phyloP scores from a whole-genome alignment of 768 basidiomycete genomes.

The Hydnomerulius pinastri region DNA sequence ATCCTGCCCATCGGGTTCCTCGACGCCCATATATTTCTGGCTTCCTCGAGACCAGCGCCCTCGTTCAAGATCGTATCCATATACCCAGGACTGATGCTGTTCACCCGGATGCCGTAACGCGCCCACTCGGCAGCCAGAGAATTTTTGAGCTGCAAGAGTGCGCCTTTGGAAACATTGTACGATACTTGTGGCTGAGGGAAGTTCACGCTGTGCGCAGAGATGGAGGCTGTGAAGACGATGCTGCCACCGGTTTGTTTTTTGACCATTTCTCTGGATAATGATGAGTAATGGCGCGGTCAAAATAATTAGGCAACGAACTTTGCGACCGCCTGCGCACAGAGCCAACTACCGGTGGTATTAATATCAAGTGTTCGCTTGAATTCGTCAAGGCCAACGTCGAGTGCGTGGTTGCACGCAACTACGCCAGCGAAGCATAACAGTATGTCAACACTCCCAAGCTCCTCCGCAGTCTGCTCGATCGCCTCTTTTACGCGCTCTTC shows the following conservation, averaged over 20 bases:
- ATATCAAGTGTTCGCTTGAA: slow-evolving; percentile 43
- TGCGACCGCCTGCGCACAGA: slow-evolving; percentile 44
- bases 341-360: slow-evolving; percentile 47
- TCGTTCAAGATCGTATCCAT: slow-evolving; percentile 46
- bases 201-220: slow-evolving; percentile 43
- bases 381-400: slow-evolving; percentile 31
- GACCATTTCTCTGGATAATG: slow-evolving; percentile 40
- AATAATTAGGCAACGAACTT: slow-evolving; percentile 26
- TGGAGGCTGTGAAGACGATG: slow-evolving; percentile 44
- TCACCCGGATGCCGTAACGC: slow-evolving; percentile 42
- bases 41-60: slow-evolving; percentile 32
- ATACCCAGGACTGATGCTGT: slow-evolving; percentile 45
- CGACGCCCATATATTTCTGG: slow-evolving; percentile 38
- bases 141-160: slow-evolving; percentile 38
- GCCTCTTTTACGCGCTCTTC: slow-evolving; percentile 28
- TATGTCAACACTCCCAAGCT: slow-evolving; percentile 37
- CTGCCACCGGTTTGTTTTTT: slow-evolving; percentile 41
- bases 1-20: slow-evolving; percentile 47
- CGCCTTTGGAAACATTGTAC: slow-evolving; percentile 46
- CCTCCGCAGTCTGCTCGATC: slow-evolving; percentile 21
- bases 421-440: slow-evolving; percentile 48
- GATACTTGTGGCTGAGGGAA: slow-evolving; percentile 44
- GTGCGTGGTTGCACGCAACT: slow-evolving; percentile 35
- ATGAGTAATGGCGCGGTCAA: neutral
- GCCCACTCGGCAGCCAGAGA: slow-evolving; percentile 47